Evolutionary conservation across 2,329 filamentous ascomycete genomes (phyloP).

Genomic region (Exophiala bonariae): DNA sequence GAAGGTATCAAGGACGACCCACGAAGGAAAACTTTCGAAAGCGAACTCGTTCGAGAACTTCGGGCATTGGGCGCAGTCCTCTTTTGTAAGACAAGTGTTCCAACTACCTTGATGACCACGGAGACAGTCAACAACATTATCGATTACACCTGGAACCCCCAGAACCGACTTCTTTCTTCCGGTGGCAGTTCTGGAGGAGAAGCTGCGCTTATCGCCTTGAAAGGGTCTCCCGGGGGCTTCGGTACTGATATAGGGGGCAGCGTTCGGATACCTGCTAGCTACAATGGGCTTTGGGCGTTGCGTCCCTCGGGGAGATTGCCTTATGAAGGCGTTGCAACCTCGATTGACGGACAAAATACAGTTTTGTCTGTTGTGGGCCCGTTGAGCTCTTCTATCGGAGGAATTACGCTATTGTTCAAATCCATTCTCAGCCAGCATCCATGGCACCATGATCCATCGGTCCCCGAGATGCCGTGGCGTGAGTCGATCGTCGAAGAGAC

Average conservation of each 20-base stretch:
- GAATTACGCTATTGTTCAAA: too few relatives aligned
- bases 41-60: slow-evolving; percentile 50
- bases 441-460: too few relatives aligned
- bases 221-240: slow-evolving; percentile 58
- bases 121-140: slow-evolving; percentile 39
- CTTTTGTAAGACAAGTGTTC: slow-evolving; percentile 57
- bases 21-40: slow-evolving; percentile 43
- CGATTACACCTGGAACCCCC: slow-evolving; percentile 38
- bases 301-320: too few relatives aligned
- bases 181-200: slow-evolving; percentile 69
- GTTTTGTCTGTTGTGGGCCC: too few relatives aligned
- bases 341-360: too few relatives aligned
- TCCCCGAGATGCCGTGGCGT: too few relatives aligned
- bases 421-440: too few relatives aligned
- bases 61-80: slow-evolving; percentile 53
- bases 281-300: slow-evolving; percentile 31
- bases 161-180: slow-evolving; percentile 52
- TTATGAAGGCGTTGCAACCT: slow-evolving; percentile 43
- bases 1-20: slow-evolving; percentile 51
- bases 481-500: too few relatives aligned
- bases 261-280: slow-evolving; percentile 46
- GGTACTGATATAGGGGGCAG: slow-evolving; percentile 59
- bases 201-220: slow-evolving; percentile 57
- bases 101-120: slow-evolving; percentile 45
- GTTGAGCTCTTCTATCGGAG: too few relatives aligned